Conservation (phyloP, 2,329 filamentous ascomycete species). For the Pseudogymnoascus sp. region DNA sequence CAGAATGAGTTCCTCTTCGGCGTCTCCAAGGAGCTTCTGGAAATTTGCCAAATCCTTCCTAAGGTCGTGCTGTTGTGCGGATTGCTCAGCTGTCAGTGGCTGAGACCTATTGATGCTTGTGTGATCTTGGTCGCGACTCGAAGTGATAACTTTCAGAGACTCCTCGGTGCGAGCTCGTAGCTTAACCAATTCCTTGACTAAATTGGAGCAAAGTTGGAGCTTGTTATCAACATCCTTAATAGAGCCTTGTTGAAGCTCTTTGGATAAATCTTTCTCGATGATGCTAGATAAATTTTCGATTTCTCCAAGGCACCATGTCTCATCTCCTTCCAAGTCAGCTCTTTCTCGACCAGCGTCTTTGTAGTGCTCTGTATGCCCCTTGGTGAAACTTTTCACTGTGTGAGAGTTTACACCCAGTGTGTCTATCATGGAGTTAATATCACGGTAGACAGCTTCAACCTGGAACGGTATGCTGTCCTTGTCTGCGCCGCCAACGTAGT, state of each 20-base stretch:
- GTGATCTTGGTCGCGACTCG: slow-evolving; percentile 60
- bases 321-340: slow-evolving; percentile 59
- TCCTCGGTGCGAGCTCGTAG: slow-evolving; percentile 71
- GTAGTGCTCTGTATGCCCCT: slow-evolving; percentile 53
- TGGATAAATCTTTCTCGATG: slow-evolving; percentile 55
- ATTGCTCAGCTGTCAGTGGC: slow-evolving; percentile 76
- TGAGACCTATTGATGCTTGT: slow-evolving; percentile 57
- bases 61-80: slow-evolving; percentile 74
- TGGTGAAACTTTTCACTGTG: slow-evolving; percentile 46
- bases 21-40: slow-evolving; percentile 64
- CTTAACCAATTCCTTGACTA: slow-evolving; percentile 61
- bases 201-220: slow-evolving; percentile 57
- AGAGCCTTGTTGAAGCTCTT: slow-evolving; percentile 57
- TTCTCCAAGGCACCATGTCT: slow-evolving; percentile 70
- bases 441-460: slow-evolving; percentile 62
- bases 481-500: slow-evolving; percentile 39
- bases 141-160: slow-evolving; percentile 65
- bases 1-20: slow-evolving; percentile 71
- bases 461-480: slow-evolving; percentile 51
- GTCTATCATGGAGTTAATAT: slow-evolving; percentile 91
- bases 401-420: slow-evolving; percentile 82
- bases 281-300: slow-evolving; percentile 60
- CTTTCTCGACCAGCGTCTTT: slow-evolving; percentile 48
- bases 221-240: slow-evolving; percentile 62
- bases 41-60: slow-evolving; percentile 67